Base-by-base conservation (phyloP, 2,329 filamentous ascomycete species). In the Colletotrichum abscissum region DNA sequence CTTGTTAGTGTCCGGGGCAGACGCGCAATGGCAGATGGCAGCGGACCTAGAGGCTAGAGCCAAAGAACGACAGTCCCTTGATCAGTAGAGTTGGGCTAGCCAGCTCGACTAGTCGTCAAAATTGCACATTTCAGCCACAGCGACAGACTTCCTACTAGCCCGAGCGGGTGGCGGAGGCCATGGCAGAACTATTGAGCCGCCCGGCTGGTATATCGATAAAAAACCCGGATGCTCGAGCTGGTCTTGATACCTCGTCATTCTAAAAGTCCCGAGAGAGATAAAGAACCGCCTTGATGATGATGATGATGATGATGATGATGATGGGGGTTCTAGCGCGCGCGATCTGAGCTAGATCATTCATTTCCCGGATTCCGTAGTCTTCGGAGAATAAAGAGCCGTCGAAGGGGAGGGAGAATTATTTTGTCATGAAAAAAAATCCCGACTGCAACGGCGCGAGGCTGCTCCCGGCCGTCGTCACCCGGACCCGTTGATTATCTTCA, bases 131-230 rank as follows among this genome's bases (percentile, higher is more conserved):
- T 24, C 54, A 58, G 66, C 59, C 66, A 55, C 54, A 11, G 24
- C 42, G 42, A 49, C 19, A 16, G 58, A 28, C 65, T 52, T 56
- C 14, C 22, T 38, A 9, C 63, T 65, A 46, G 66, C 38, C 49
- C 38, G 28, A 19, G 55, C 38, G 42, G n/a, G 30, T 30, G 54
- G n/a, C 22, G 26, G 22, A 35, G 22, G 24, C 42, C 19, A 49
- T 42, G 42, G 42, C 5, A n/a, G 14, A 28, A 69, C 55, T 69
- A 73, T 59, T 60, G 46, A 69, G 70, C 70, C 59, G 63, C 46
- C 38, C 54, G 42, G 30, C 38, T 54, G n/a, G 30, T 35, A 24
- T 58, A 52, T 58, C 30, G 8, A 24, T 46, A 58, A 54, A 58
- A 33, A 26, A n/a, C 55, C 57, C 46, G 26, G 16, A 55, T n/a